Evolutionary conservation across 768 basidiomycete genomes (phyloP).

Genomic region (Zangia roseola): DNA sequence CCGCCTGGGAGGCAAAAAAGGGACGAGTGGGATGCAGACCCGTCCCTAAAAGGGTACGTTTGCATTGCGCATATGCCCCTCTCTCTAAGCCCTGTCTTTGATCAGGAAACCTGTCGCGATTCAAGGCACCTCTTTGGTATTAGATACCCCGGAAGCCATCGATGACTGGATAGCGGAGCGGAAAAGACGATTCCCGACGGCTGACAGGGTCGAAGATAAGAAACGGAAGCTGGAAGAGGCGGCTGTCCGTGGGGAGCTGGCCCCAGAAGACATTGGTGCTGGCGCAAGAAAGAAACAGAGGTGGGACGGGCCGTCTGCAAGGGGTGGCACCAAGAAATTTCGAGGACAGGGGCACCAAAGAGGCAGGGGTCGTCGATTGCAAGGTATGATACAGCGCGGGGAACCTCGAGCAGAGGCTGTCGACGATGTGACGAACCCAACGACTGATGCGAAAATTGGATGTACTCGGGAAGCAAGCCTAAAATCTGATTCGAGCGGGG

Average conservation of each 20-base stretch:
- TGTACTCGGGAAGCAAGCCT: conserved; percentile 4
- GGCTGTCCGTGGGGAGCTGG: conserved; percentile 72
- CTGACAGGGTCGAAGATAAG: conserved; percentile 72
- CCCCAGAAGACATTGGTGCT: conserved; percentile 43
- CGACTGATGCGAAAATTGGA: not conserved
- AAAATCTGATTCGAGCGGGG: conserved; percentile 29
- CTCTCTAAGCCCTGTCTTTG: not conserved
- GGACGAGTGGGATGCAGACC: conserved; percentile 79
- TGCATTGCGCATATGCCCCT: not conserved
- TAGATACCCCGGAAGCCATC: conserved; percentile 82
- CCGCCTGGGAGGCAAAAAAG: conserved; percentile 70
- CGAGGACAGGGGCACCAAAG: conserved; percentile 18
- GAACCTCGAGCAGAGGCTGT: not conserved
- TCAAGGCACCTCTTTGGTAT: conserved; percentile 71
- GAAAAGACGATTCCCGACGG: conserved; percentile 80
- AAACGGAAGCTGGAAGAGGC: conserved; percentile 78
- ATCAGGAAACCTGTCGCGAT: conserved; percentile 69
- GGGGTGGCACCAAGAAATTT: conserved; percentile 1
- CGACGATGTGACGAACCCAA: not conserved
- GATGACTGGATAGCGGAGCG: conserved; percentile 88
- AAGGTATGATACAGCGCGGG: not conserved
- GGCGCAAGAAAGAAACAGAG: conserved; percentile 43
- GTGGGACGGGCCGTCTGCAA: conserved; percentile 21
- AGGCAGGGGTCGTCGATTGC: conserved; percentile 33
- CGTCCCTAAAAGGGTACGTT: conserved; percentile 71